Evolutionary conservation across 2,329 filamentous ascomycete species (phyloP), one percentile per base, ranked within the genome.

Genomic region (Diplodia corticola): DNA sequence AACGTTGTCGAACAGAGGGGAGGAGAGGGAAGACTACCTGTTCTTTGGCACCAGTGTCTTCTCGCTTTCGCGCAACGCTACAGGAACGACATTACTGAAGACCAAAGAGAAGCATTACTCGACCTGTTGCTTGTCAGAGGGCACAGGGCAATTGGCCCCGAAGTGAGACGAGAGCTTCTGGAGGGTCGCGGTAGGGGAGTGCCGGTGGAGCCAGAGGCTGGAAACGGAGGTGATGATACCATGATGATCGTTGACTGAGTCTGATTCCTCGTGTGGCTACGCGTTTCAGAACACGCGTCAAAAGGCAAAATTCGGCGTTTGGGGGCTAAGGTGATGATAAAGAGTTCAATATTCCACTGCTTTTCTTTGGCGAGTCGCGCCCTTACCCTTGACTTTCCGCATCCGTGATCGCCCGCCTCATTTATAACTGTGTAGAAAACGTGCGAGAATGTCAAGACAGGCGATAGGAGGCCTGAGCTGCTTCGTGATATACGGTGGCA

Each of bases 21-120:
- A n/a, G 85, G 86, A 77, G 78, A 83, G 71, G 74, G 80, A 26
- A 92, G 91, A 75, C 78, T 98, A 70, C 95, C 96, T 0, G 93
- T 99, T 7, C 88, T 99, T 65, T 99, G 94, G 93, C 95, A 99
- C 78, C 94, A 98, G 80, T 93, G 91, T 72, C 82, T 99, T 33
- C 81, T 99, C 64, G 90, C 92, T 1, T 99, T 99, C 80, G 93
- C 95, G 28, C 91, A 97, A 80, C 85, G 94, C 66, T 99, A 98
- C 80, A 89, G 93, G 74, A 96, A 97, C 71, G 94, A 98, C 77
- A 94, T 97, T 71, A 97, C 93, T 1, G 93, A 97, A 77, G 93
- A 97, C 71, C 93, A 97, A 81, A 85, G 93, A 71, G 94, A 99
- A 80, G 91, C 93, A 0, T 80, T 99, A 60, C 81, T 99, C 5